Conservation (phyloP, 192 early-diverging fungal genomes). For the Gorgonomyces haynaldii region DNA sequence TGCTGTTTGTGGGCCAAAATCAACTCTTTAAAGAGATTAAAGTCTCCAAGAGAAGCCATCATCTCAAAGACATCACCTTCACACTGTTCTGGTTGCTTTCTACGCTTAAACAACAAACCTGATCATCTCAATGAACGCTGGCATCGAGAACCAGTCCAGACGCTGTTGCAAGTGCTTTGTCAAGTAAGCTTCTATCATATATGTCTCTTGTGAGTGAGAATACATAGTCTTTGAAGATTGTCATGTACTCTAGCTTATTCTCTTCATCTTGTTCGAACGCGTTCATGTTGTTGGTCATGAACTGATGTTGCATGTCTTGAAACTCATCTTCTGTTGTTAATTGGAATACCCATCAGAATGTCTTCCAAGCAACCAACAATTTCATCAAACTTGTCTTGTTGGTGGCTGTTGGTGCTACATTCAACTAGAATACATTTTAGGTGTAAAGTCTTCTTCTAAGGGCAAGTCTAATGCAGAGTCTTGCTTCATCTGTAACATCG, state of each 20-base stretch:
- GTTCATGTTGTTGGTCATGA: slow-evolving; percentile 22
- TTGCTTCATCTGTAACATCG: not conserved
- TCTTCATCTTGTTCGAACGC: slow-evolving; percentile 36
- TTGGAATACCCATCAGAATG: slow-evolving; percentile 31
- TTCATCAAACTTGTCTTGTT: slow-evolving; percentile 29
- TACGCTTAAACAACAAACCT: slow-evolving; percentile 14
- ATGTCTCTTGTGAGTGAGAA: slow-evolving; percentile 9
- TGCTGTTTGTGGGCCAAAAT: slow-evolving; percentile 30
- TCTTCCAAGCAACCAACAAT: slow-evolving; percentile 40
- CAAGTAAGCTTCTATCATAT: slow-evolving; percentile 27
- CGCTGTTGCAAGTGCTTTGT: slow-evolving; percentile 16
- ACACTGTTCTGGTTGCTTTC: slow-evolving; percentile 15
- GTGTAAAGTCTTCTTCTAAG: slow-evolving; percentile 3
- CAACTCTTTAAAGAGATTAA: slow-evolving; percentile 41
- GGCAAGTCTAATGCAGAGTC: not conserved
- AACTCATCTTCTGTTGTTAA: slow-evolving; percentile 21
- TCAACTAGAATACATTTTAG: too few relatives aligned
- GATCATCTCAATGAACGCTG: slow-evolving; percentile 27
- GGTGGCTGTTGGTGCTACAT: too few relatives aligned
- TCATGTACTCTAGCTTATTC: slow-evolving; percentile 46
- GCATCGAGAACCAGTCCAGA: slow-evolving; percentile 32
- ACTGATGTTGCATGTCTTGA: slow-evolving; percentile 24
- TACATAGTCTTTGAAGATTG: slow-evolving; percentile 41
- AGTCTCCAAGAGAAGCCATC: slow-evolving; percentile 34
- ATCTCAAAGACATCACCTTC: slow-evolving; percentile 50